phyloP scores from a whole-genome alignment of 495 filamentous ascomycete genomes.

The Ascodesmis nigricans region DNA sequence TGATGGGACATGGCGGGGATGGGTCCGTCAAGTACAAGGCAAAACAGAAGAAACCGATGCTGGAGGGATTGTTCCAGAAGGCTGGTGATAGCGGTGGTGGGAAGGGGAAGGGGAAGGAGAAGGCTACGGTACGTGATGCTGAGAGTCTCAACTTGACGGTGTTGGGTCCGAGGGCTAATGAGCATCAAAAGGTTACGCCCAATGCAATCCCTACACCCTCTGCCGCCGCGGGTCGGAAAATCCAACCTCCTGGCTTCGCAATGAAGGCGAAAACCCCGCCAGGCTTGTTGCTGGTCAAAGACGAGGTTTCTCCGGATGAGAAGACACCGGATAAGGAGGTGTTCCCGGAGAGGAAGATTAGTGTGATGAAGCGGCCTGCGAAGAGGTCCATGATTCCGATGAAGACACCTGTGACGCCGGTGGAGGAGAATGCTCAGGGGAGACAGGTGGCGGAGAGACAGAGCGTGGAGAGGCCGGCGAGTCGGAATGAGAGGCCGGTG shows the following conservation, averaged over 20 bases:
- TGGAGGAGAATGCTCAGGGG: slow-evolving; percentile 3
- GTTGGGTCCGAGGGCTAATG: neutral
- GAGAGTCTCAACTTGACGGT: neutral
- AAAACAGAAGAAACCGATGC: neutral
- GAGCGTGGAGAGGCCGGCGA: slow-evolving; percentile 1
- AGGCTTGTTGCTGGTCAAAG: too few relatives aligned
- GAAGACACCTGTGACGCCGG: neutral
- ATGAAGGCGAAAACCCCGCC: too few relatives aligned
- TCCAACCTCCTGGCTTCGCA: too few relatives aligned
- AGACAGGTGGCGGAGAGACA: slow-evolving; percentile 3
- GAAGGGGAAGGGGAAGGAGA: slow-evolving; percentile 4
- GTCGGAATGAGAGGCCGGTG: slow-evolving; percentile 1
- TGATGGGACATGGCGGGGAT: too few relatives aligned
- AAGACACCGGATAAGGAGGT: too few relatives aligned
- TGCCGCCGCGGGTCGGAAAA: too few relatives aligned
- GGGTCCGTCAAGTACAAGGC: neutral
- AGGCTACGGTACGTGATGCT: neutral
- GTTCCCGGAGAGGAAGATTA: too few relatives aligned
- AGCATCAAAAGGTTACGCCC: too few relatives aligned
- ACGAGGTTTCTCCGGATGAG: too few relatives aligned
- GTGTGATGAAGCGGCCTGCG: slow-evolving; percentile 3
- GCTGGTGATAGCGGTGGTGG: neutral
- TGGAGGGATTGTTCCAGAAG: neutral
- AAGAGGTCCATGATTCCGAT: neutral
- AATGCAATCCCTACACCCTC: too few relatives aligned